Conservation (phyloP, 2,329 filamentous ascomycete species). For the Cordyceps tenuipes region DNA sequence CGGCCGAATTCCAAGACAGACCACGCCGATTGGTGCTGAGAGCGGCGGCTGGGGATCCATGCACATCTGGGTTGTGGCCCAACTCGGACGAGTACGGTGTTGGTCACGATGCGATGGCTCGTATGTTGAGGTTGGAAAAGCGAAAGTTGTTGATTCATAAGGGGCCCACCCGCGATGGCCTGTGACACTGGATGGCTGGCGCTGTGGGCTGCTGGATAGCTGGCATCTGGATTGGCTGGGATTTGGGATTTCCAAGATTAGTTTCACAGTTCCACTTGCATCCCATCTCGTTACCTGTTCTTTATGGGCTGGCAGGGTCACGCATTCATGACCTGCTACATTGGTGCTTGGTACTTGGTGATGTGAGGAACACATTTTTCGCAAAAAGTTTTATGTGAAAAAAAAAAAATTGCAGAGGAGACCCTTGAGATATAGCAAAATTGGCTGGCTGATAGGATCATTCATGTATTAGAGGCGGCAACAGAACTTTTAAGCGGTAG, state of each 20-base stretch:
- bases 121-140: background rate
- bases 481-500: too few species aligned
- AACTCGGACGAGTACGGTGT: background rate
- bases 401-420: too few species aligned
- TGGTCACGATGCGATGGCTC: background rate
- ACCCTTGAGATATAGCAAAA: too few species aligned
- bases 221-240: background rate
- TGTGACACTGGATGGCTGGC: background rate
- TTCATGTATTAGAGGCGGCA: too few species aligned
- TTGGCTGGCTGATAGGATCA: too few species aligned
- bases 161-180: background rate
- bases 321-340: too few species aligned
- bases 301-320: too few species aligned
- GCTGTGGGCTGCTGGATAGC: background rate
- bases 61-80: too few species aligned
- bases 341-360: too few species aligned
- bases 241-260: background rate
- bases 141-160: background rate
- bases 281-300: background rate
- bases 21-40: background rate
- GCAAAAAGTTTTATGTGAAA: too few species aligned
- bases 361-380: too few species aligned
- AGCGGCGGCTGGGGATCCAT: background rate
- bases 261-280: background rate
- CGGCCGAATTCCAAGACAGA: too few species aligned